Conservation (phyloP, 2,329 filamentous ascomycete species). For the Xylaria sp. region DNA sequence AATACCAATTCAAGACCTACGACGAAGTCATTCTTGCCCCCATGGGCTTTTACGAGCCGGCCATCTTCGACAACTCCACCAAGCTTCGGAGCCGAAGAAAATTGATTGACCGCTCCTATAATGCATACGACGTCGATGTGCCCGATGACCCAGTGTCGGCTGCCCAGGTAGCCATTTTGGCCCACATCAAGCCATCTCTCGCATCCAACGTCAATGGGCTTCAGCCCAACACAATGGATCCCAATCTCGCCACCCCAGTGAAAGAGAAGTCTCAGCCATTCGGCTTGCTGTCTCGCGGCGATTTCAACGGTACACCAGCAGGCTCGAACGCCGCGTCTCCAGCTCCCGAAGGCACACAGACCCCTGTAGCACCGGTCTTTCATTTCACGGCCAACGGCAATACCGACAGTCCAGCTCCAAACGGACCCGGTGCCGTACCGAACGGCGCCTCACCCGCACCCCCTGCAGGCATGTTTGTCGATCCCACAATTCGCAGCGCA, state of each 20-base stretch:
- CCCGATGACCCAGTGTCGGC: slow-evolving; percentile 85
- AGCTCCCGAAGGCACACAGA: slow-evolving; percentile 68
- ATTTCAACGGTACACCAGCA: slow-evolving; percentile 68
- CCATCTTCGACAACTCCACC: slow-evolving; percentile 73
- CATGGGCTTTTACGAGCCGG: slow-evolving; percentile 88
- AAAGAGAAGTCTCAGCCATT: slow-evolving; percentile 62
- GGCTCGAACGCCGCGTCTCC: slow-evolving; percentile 86
- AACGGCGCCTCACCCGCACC: slow-evolving; percentile 31
- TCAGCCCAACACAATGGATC: slow-evolving; percentile 33
- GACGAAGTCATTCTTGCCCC: slow-evolving; percentile 93
- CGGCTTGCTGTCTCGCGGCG: slow-evolving; percentile 65
- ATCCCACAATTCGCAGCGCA: slow-evolving; percentile 44
- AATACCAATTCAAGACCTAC: slow-evolving; percentile 95
- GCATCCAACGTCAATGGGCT: slow-evolving; percentile 42
- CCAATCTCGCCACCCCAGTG: slow-evolving; percentile 52
- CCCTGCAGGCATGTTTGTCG: slow-evolving; percentile 45
- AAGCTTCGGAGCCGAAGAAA: slow-evolving; percentile 78
- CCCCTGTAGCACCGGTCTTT: slow-evolving; percentile 55
- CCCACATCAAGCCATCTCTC: slow-evolving; percentile 55
- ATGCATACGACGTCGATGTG: slow-evolving; percentile 81
- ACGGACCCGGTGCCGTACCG: slow-evolving; percentile 34
- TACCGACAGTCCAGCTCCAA: slow-evolving; percentile 36
- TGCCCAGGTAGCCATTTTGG: slow-evolving; percentile 68
- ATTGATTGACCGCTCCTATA: slow-evolving; percentile 80
- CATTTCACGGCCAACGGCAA: slow-evolving; percentile 49